Conservation (phyloP, 1,284 basidiomycete species). For the Ganoderma resinaceum region DNA sequence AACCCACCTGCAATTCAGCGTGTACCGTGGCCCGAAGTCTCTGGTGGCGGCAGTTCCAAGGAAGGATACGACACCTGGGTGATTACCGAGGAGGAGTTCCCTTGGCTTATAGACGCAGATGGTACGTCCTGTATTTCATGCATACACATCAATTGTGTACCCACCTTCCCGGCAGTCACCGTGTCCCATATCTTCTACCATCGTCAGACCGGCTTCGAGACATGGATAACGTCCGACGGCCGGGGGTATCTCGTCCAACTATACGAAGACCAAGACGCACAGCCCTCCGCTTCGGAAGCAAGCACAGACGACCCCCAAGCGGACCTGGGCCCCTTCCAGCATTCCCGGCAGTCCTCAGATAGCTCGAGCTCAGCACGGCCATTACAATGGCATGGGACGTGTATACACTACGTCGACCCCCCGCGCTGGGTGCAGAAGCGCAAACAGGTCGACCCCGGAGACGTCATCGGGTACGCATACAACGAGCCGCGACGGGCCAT, state of each 20-base stretch:
- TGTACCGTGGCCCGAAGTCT: slow-evolving; percentile 78
- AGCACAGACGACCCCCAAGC: slow-evolving; percentile 25
- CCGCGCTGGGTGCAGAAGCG: slow-evolving; percentile 82
- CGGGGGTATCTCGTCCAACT: slow-evolving; percentile 79
- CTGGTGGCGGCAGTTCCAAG: slow-evolving; percentile 31
- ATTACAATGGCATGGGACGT: slow-evolving; percentile 66
- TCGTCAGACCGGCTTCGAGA: slow-evolving; percentile 67
- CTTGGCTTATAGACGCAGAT: slow-evolving; percentile 75
- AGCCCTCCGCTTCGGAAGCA: slow-evolving; percentile 24
- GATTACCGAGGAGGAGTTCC: slow-evolving; percentile 70
- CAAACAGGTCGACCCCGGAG: slow-evolving; percentile 56
- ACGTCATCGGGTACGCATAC: slow-evolving; percentile 51
- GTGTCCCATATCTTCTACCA: slow-evolving; percentile 65
- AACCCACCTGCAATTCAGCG: slow-evolving; percentile 76
- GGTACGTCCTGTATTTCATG: slow-evolving; percentile 47
- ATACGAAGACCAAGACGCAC: slow-evolving; percentile 35
- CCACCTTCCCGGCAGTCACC: slow-evolving; percentile 51
- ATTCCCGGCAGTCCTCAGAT: slow-evolving; percentile 27
- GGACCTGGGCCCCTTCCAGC: slow-evolving; percentile 18
- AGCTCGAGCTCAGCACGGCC: slow-evolving; percentile 26
- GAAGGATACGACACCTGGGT: slow-evolving; percentile 74
- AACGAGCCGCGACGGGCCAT: slow-evolving; percentile 72
- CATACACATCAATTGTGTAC: neutral
- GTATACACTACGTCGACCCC: slow-evolving; percentile 70
- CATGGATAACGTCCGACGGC: slow-evolving; percentile 85